phyloP scores from a whole-genome alignment of 1,284 basidiomycete species.

The Heterobasidion irregulare region DNA sequence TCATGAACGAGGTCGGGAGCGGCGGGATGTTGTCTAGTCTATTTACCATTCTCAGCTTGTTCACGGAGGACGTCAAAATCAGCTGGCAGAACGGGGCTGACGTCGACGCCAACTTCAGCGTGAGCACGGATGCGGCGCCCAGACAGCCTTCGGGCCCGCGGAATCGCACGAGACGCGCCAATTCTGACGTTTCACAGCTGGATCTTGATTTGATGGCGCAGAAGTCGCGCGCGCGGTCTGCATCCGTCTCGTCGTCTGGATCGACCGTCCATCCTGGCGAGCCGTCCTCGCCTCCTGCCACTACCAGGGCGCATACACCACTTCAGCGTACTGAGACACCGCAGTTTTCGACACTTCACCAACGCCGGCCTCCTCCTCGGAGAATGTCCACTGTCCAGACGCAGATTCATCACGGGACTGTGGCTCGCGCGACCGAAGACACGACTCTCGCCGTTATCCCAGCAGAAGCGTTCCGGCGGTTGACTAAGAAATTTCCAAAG shows the following conservation, averaged over 20 bases:
- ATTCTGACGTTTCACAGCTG: slow-evolving; percentile 59
- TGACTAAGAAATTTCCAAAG: slow-evolving; percentile 94
- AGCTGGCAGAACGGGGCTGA: slow-evolving; percentile 71
- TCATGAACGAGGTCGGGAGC: slow-evolving; percentile 91
- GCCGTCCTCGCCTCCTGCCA: slow-evolving; percentile 19
- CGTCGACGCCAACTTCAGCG: slow-evolving; percentile 15
- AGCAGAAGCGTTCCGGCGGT: slow-evolving; percentile 88
- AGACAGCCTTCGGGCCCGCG: slow-evolving; percentile 10
- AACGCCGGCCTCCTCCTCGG: slow-evolving; percentile 5
- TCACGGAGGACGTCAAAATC: slow-evolving; percentile 95
- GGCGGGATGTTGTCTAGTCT: slow-evolving; percentile 93
- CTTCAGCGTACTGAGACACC: slow-evolving; percentile 1
- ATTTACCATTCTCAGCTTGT: slow-evolving; percentile 91
- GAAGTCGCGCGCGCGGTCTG: slow-evolving; percentile 19
- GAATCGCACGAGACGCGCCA: slow-evolving; percentile 24
- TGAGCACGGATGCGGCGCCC: slow-evolving; percentile 11
- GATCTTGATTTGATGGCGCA: slow-evolving; percentile 31
- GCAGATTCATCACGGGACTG: slow-evolving; percentile 47
- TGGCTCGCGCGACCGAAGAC: slow-evolving; percentile 89
- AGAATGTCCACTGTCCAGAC: slow-evolving; percentile 8
- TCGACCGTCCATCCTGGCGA: slow-evolving; percentile 56
- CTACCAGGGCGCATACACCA: background rate
- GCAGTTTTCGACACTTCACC: slow-evolving; percentile 5
- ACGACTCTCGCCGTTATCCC: slow-evolving; percentile 98
- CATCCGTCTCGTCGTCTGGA: slow-evolving; percentile 53